Evolutionary conservation across 768 basidiomycete species (phyloP), one percentile per base, ranked within the genome.

Genomic region (Asterophora parasitica): DNA sequence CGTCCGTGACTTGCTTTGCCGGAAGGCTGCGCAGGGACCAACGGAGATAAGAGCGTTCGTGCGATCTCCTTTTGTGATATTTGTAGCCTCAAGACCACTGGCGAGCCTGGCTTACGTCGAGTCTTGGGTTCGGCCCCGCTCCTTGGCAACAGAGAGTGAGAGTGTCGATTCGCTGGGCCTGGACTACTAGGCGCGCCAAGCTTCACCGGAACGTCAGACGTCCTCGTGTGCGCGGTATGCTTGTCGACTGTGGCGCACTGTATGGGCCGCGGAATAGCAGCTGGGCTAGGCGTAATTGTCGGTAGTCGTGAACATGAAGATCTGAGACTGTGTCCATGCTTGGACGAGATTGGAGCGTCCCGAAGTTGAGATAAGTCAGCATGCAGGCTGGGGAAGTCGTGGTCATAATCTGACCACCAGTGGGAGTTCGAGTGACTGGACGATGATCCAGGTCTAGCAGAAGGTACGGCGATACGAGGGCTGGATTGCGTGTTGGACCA

Each of bases 1-100:
- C 3, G 23, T 23, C 6, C 6, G 23, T 6, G 3, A 23, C 6
- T 6, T 3, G 6, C 3, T 23, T 23, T 23, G 23, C 23, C 23
- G 23, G 23, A 23, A 23, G 23, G 23, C 23, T 31, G 12, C 30
- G 12, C 30, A 31, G 30, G 12, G 30, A 10, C 8, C 3, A 8
- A 9, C 9, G 30, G 8, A 9, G 30, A 12, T 31, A 31, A 11
- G 10, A 5, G 41, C 5, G 43, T 28, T 32, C 42, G 41, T 31
- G 45, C 30, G 26, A 51, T 47, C 41, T 47, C 35, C 19, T 34
- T 12, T 7, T 37, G 40, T 19, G 50, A 51, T 27, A 44, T 38
- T 7, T 38, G 27, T 8, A 40, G 28, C 23, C 41, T 33, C 12
- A 6, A 46, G 12, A 51, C 30, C 13, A 23, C 44, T 3, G 38